Conservation (phyloP, 2,329 filamentous ascomycete species). For the Aureobasidium lini region DNA sequence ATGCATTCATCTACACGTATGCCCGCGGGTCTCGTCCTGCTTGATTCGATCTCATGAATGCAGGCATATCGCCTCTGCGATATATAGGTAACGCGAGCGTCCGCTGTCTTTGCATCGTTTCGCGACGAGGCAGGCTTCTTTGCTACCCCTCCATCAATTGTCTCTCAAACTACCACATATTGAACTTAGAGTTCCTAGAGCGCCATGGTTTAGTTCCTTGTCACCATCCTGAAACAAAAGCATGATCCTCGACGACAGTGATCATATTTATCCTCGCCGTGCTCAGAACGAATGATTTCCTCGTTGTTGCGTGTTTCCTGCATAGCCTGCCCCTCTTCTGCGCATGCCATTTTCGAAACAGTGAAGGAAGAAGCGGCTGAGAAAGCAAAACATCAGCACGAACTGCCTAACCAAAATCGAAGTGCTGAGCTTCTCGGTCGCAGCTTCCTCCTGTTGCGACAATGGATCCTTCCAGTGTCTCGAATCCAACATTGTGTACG, state of each 20-base stretch:
- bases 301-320: not conserved
- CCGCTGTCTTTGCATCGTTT: not conserved
- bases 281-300: not conserved
- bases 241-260: not conserved
- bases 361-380: not conserved
- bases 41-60: not conserved
- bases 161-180: slow-evolving; percentile 1
- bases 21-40: not conserved
- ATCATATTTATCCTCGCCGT: not conserved
- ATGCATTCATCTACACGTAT: slow-evolving; percentile 9
- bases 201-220: not conserved
- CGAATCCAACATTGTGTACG: not conserved
- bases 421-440: not conserved
- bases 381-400: not conserved
- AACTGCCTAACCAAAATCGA: not conserved
- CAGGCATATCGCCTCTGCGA: not conserved
- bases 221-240: not conserved
- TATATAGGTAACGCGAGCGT: not conserved
- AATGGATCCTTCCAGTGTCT: not conserved
- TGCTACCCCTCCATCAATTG: not conserved
- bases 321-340: not conserved
- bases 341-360: not conserved
- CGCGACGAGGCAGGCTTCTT: not conserved
- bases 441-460: not conserved
- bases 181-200: not conserved